Base-by-base conservation (phyloP, 768 basidiomycete genomes). In the Tulasnella sp. region DNA sequence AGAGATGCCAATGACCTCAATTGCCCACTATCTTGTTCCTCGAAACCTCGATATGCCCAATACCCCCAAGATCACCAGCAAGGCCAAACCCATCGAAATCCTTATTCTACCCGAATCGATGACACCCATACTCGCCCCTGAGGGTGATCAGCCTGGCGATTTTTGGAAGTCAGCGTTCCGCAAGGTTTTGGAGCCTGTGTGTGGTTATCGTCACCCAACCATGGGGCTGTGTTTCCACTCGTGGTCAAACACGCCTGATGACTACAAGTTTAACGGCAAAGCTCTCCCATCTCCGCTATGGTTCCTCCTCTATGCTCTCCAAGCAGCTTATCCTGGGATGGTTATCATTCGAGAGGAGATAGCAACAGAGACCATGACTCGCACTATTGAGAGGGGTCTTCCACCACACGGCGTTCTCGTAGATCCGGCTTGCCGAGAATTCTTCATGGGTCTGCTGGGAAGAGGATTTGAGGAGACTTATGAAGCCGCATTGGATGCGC, bases 271-370 rank as follows among this genome's bases (percentile, higher is more conserved):
- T 5, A 49, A 49, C 48, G 16, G 15, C 20, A 39, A 49, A 22
- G 34, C 48, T 3, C 12, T 49, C 1, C 48, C 48, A 9, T 39
- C 48, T 3, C 48, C 48, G 2, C 22, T 49, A 2, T 49, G 48
- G 48, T 49, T 49, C 48, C 16, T 41, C 37, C 25, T 49, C 22
- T 49, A 49, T 39, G 48, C 48, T 13, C 37, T 49, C 37, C 48
- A 49, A 28, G 48, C 48, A 6, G 48, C 48, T 2, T 40, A 49
- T 22, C 48, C 48, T 1, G 48, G 48, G 8, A 12, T 49, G 22
- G 25, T 49, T 39, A 27, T 49, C 35, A 49, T 49, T 8, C 37
- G 22, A 5, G 48, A 49, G 37, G 48, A 49, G 20, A 37, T 31
- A 25, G 48, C 37, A 28, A 43, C 27, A 35, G 48, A 35, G 15